These are phyloP conservation scores for Ustilago crameri DNA, from an alignment of 1,284 basidiomycete species.

Conservation along the genomic window DNA sequence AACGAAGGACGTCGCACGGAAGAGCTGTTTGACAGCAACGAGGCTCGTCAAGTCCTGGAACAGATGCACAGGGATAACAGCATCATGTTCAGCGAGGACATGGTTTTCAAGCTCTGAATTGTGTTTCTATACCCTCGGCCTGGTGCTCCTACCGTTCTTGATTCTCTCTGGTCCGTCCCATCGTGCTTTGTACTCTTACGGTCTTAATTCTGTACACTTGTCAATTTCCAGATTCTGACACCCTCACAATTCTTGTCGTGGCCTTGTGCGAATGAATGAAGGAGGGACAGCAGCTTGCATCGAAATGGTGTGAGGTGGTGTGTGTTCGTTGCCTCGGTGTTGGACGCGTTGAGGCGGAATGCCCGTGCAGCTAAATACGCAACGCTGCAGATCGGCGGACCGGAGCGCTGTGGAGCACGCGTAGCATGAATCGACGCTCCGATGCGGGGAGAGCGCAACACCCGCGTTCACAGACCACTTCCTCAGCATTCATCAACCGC, in stretches of 20 bases:
- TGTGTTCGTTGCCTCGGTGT: too few species aligned
- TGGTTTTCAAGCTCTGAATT: constrained; percentile 46
- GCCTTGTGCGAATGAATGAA: too few species aligned
- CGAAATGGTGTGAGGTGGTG: too few species aligned
- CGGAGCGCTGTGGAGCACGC: too few species aligned
- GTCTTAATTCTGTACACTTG: constrained; percentile 7
- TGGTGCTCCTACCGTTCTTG: neutral
- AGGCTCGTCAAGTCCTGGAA: constrained; percentile 74
- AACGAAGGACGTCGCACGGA: constrained; percentile 80
- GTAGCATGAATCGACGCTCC: too few species aligned
- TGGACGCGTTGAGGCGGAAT: too few species aligned
- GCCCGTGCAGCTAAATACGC: too few species aligned
- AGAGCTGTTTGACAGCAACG: constrained; percentile 80
- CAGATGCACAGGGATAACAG: constrained; percentile 84
- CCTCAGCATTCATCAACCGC: too few species aligned
- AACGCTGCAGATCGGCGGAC: constrained; percentile 18
- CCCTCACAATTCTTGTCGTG: too few species aligned
- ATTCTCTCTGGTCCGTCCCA: neutral
- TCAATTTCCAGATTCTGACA: neutral
- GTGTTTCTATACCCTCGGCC: constrained; percentile 15
- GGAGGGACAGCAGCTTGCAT: too few species aligned
- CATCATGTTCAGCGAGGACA: constrained; percentile 76
- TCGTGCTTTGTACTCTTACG: constrained; percentile 6
- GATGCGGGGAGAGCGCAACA: too few species aligned
- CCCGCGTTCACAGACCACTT: too few species aligned